A percentile compares a stretch with the other conserved stretches of the same genome.
These are phyloP conservation scores for Ascochyta fabae DNA, from an alignment of 2,329 filamentous ascomycete genomes.

Conservation along the genomic window DNA sequence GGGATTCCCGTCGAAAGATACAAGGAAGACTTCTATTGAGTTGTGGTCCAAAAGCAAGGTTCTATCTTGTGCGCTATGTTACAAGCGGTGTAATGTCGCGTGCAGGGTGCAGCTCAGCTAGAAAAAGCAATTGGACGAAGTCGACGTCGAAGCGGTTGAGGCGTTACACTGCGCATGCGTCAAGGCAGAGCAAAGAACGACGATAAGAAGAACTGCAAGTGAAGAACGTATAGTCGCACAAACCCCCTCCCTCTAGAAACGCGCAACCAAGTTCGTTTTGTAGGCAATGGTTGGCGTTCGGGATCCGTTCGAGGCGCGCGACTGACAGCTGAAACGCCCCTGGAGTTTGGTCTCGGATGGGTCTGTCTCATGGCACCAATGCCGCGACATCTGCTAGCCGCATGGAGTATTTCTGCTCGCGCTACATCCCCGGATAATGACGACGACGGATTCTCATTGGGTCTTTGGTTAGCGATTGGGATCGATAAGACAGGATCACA, in stretches of 20 bases:
- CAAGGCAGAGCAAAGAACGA: conserved; percentile 2
- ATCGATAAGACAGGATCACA: conserved; percentile 11
- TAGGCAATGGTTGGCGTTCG: conserved; percentile 15
- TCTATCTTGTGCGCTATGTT: conserved; percentile 3
- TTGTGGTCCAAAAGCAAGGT: background rate
- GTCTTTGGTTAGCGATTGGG: background rate
- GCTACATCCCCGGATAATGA: conserved; percentile 4
- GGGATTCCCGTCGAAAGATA: background rate
- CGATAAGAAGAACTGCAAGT: conserved; percentile 7
- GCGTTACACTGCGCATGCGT: conserved; percentile 15
- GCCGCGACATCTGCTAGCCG: conserved; percentile 7
- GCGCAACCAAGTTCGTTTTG: conserved; percentile 10
- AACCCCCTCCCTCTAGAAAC: conserved; percentile 8
- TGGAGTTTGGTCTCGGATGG: conserved; percentile 10
- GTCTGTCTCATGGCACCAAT: conserved; percentile 11
- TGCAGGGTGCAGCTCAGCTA: conserved; percentile 13
- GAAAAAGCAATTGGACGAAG: conserved; percentile 14
- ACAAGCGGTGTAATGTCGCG: conserved; percentile 16
- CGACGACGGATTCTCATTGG: conserved; percentile 4
- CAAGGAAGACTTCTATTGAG: background rate
- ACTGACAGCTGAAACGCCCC: conserved; percentile 17
- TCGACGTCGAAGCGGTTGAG: conserved; percentile 3
- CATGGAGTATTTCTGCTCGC: conserved; percentile 6
- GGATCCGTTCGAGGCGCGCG: conserved; percentile 17
- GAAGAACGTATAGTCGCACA: conserved; percentile 8